phyloP scores from a whole-genome alignment of 257 asterid genomes.

The Nicotiana paniculata region DNA sequence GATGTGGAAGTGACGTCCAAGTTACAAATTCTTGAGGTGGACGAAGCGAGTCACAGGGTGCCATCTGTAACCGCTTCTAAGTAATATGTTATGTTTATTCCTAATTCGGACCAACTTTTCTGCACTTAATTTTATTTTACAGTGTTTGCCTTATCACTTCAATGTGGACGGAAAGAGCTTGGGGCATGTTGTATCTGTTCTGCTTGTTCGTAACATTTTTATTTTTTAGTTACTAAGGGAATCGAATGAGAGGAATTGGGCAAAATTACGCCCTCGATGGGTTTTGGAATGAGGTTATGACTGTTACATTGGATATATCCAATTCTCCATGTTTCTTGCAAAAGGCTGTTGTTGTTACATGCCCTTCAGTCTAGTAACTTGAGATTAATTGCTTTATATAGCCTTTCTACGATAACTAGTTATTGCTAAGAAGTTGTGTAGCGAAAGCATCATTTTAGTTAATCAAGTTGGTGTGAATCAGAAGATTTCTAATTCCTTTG shows the following conservation, averaged over 20 bases:
- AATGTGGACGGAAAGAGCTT: neutral
- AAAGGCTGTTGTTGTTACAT: too few relatives aligned
- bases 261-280: too few relatives aligned
- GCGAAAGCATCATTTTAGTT: neutral
- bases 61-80: constrained; percentile 7
- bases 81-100: neutral
- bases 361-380: too few relatives aligned
- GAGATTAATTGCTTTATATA: neutral
- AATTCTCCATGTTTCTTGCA: too few relatives aligned
- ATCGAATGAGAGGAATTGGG: neutral
- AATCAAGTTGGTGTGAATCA: neutral
- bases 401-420: neutral
- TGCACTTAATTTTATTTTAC: neutral
- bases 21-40: constrained; percentile 1
- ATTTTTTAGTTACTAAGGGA: too few relatives aligned
- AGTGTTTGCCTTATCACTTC: neutral
- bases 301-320: too few relatives aligned
- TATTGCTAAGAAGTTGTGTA: neutral
- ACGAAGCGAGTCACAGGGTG: neutral
- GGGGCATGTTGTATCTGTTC: neutral
- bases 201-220: neutral
- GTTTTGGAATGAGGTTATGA: too few relatives aligned
- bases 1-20: neutral
- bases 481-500: neutral
- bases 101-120: neutral